Evolutionary conservation across 176 grass and related monocot genomes (phyloP), one percentile per base, ranked within the genome.

Genomic region (Ananas comosus): DNA sequence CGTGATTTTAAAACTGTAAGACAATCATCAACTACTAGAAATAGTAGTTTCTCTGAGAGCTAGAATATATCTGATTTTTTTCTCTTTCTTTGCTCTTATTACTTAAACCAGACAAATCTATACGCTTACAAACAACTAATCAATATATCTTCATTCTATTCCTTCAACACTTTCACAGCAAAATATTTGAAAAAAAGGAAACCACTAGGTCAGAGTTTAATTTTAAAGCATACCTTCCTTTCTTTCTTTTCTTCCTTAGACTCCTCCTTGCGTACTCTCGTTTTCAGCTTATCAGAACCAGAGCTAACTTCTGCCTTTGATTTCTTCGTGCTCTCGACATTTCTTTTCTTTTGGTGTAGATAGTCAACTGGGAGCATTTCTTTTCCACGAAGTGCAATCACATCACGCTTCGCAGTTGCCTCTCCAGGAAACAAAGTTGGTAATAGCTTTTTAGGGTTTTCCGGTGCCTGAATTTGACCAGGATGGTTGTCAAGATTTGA

Each of bases 201-300:
- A 9, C 11, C 3, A 81, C 48, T 54, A 52, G 73, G 73, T 6
- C 14, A 47, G 81, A 81, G 75, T 23, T 1, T 64, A 80, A 71
- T 23, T 1, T 29, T 3, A 9, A 19, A 49, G 50, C 65, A 65
- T 83, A 99, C 94, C 94, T 99, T 99, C 66, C 94, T 83, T 74
- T 91, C 84, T 75, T 99, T 93, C 84, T 99, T 99, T 83, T 99
- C 87, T 24, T 88, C 89, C 78, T 99, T 93, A 9, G 89, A 84
- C 80, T 93, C 89, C 50, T 75, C 76, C 66, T 56, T 50, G 50
- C 70, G 72, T 14, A 85, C 79, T 72, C 66, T 49, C 51, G 79
- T 90, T 82, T 88, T 91, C 51, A 77, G 84, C 67, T 93, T 91
- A 25, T 86, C 89, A 65, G 5, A 33, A n/a, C 66, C 79, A 6